Evolutionary conservation across 2,329 filamentous ascomycete genomes (phyloP), one percentile per base, ranked within the genome.

Genomic region (Aquanectria penicillioides): DNA sequence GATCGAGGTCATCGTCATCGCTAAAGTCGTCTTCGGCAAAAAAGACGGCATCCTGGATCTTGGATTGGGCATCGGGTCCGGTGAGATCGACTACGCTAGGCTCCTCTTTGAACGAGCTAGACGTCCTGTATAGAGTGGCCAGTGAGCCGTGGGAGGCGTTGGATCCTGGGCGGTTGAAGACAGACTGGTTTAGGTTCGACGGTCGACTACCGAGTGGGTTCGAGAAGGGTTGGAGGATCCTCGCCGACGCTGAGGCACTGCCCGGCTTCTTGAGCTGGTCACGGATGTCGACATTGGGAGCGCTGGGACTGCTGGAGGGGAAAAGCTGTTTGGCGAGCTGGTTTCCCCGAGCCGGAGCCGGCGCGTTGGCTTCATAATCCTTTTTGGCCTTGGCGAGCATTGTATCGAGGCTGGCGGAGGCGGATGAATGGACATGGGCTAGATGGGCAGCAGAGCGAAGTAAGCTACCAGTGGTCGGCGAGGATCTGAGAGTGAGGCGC

Each of bases 21-120:
- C 93, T 92, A 65, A 97, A 95, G 71, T 97, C 94, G 67, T 94
- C 89, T 62, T 93, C 91, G 59, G 88, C 86, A 62, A 93, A 91
- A 59, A 84, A 86, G 9, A 90, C 84, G 7, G 66, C 61, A 10
- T 72, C 57, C 33, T 71, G 61, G 23, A 64, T 43, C 47, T 74
- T 75, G 60, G 66, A 44, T 22, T 69, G 29, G 11, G 66, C 61
- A 36, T 73, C 69, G 1, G 74, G 48, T 5, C 53, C 66, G 10
- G 75, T 75, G 25, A 80, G 68, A 47, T 79, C 73, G 59, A 81
- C 71, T 5, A 73, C 63, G 20, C 46, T 57, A 12, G 69, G 38
- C 18, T 72, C 63, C 3, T 68, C 54, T 26, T 66, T 69, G 66
- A 88, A 88, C 0, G 84, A 81, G 43, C 81, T 77, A 10, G 80